Percentiles rank a stretch among this genome's conserved stretches.
Evolutionary conservation across 257 asterid genomes (phyloP).

Genomic region (Prunella vulgaris): DNA sequence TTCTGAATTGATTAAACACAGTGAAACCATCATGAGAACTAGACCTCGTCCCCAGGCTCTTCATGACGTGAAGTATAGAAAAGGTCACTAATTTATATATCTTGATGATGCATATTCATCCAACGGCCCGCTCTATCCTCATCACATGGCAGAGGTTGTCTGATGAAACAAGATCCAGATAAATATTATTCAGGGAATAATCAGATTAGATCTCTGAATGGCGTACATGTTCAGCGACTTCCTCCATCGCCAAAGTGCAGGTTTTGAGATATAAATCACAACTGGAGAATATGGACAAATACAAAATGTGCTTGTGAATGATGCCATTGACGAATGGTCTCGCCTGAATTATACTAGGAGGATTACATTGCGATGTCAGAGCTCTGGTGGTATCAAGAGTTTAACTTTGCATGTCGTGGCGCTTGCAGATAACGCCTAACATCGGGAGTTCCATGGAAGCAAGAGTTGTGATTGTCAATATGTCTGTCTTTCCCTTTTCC

Average conservation of each 20-base stretch:
- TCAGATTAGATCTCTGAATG: background rate
- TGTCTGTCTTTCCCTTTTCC: too few species aligned
- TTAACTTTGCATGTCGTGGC: constrained; percentile 13
- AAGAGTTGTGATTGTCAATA: background rate
- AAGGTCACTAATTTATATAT: constrained; percentile 40
- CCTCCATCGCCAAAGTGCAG: constrained; percentile 21
- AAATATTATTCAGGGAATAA: background rate
- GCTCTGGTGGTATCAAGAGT: background rate
- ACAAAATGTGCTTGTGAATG: constrained; percentile 10
- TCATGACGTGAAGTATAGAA: constrained; percentile 51
- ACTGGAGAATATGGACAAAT: constrained; percentile 15
- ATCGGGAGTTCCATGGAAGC: background rate
- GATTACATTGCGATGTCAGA: background rate
- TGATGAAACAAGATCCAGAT: constrained; percentile 46
- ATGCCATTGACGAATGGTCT: background rate
- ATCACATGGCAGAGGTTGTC: constrained; percentile 28
- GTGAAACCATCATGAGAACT: constrained; percentile 71
- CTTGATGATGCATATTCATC: constrained; percentile 19
- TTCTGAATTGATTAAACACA: constrained; percentile 84
- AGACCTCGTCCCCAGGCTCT: constrained; percentile 72
- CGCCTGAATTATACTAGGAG: constrained; percentile 5
- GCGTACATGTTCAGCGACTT: background rate
- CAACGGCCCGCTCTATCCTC: constrained; percentile 21
- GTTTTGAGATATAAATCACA: constrained; percentile 10
- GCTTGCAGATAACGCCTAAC: constrained; percentile 14